These are phyloP conservation scores for Pholiota molesta DNA, from an alignment of 768 basidiomycete genomes.

Conservation along the genomic window DNA sequence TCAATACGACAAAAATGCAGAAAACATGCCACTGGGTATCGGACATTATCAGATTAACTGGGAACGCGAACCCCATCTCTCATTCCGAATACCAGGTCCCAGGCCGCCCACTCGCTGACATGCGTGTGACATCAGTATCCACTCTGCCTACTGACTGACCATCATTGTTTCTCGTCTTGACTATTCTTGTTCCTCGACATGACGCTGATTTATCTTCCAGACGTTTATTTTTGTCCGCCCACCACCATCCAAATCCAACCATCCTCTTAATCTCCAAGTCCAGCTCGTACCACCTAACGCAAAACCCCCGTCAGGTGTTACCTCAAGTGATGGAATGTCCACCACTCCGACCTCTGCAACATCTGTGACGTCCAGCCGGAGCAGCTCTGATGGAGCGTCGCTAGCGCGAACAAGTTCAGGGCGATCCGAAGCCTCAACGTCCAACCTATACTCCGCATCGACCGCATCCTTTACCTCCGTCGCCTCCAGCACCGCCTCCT, in stretches of 20 bases:
- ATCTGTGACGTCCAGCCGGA: constrained; percentile 27
- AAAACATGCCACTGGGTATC: not conserved
- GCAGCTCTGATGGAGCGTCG: constrained; percentile 35
- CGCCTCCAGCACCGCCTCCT: constrained; percentile 28
- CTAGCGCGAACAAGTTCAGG: constrained; percentile 58
- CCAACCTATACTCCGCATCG: constrained; percentile 32
- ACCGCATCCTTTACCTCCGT: constrained; percentile 11
- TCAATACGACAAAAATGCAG: not conserved
- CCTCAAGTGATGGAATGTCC: constrained; percentile 15
- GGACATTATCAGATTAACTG: not conserved
- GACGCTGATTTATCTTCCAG: constrained; percentile 39
- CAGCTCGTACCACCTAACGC: constrained; percentile 81
- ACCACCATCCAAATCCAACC: constrained; percentile 82
- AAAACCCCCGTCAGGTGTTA: constrained; percentile 42
- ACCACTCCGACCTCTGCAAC: constrained; percentile 34
- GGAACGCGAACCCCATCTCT: not conserved
- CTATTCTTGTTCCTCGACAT: not conserved
- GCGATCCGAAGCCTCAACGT: constrained; percentile 53
- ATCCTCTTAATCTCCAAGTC: constrained; percentile 88
- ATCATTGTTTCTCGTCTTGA: constrained; percentile 7
- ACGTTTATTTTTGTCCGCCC: constrained; percentile 92
- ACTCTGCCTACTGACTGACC: not conserved
- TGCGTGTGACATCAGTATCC: constrained; percentile 4
- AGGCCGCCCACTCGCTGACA: constrained; percentile 1
- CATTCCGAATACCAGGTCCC: not conserved